Conservation (phyloP, 139 green algal species). For the Astrephomene gubernaculifera region DNA sequence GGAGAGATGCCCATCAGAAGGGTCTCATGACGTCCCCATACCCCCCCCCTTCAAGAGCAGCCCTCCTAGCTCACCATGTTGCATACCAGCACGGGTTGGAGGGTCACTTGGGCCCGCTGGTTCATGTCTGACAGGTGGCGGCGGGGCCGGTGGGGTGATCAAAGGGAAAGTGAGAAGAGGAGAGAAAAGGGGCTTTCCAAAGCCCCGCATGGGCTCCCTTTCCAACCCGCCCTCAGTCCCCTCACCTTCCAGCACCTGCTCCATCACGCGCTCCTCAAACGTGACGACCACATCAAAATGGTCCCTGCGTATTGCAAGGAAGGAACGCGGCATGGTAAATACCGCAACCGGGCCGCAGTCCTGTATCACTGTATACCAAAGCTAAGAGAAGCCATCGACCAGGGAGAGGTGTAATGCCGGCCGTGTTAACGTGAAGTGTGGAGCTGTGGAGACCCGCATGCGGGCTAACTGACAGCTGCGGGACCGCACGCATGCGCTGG, state of each 20-base stretch:
- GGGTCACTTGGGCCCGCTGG: constrained; percentile 43
- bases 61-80: constrained; percentile 84
- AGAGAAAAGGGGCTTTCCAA: not conserved
- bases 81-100: constrained; percentile 80
- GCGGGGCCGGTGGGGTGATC: not conserved
- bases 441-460: too few species aligned
- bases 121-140: constrained; percentile 65
- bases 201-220: not conserved
- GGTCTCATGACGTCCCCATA: not conserved
- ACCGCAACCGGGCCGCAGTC: too few species aligned
- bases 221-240: not conserved
- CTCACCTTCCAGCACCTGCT: constrained; percentile 67
- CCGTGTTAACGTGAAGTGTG: too few species aligned
- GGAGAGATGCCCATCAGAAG: too few species aligned
- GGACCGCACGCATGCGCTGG: too few species aligned
- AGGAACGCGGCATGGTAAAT: too few species aligned
- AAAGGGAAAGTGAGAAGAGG: not conserved
- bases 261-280: constrained; percentile 86
- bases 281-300: constrained; percentile 81
- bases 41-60: not conserved
- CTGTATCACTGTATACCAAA: too few species aligned
- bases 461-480: too few species aligned
- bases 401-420: too few species aligned
- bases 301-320: too few species aligned
- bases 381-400: too few species aligned